These are phyloP conservation scores for Aspergillus neotritici DNA, from an alignment of 2,329 filamentous ascomycete genomes.

Conservation along the genomic window DNA sequence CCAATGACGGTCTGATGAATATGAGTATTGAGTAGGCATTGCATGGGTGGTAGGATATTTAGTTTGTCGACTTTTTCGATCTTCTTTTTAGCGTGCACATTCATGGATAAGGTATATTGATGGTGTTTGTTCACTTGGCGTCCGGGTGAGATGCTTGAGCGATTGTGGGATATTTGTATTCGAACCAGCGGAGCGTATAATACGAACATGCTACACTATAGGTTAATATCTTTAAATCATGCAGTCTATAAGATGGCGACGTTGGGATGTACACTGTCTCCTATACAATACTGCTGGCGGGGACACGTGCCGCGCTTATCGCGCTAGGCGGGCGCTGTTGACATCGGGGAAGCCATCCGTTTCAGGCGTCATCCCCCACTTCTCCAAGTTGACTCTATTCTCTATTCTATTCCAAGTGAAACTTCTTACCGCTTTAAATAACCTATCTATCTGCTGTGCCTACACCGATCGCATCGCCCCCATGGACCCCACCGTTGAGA, in stretches of 20 bases:
- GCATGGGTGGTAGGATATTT: neutral
- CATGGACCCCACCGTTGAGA: constrained; percentile 50
- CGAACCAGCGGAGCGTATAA: too few species aligned
- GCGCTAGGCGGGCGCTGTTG: constrained; percentile 19
- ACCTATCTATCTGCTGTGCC: neutral
- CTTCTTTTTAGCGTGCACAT: neutral
- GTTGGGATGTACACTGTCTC: neutral
- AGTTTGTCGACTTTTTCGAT: neutral
- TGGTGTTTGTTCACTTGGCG: neutral
- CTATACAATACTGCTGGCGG: neutral
- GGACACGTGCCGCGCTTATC: constrained; percentile 14
- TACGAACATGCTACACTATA: too few species aligned
- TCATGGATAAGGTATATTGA: too few species aligned
- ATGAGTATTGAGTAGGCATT: constrained; percentile 79
- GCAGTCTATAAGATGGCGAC: too few species aligned
- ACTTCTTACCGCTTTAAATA: too few species aligned
- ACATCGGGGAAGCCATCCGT: constrained; percentile 11
- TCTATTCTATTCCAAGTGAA: neutral
- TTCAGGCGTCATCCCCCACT: constrained; percentile 4
- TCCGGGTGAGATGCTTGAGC: neutral
- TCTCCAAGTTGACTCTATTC: neutral
- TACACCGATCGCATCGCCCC: neutral
- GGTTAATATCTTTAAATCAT: too few species aligned
- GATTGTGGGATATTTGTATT: neutral
- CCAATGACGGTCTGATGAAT: constrained; percentile 91